Percentiles rank a stretch among this genome's conserved stretches.
Evolutionary conservation across 768 basidiomycete species (phyloP).

Genomic region (Pleurotus salmoneostramineus): DNA sequence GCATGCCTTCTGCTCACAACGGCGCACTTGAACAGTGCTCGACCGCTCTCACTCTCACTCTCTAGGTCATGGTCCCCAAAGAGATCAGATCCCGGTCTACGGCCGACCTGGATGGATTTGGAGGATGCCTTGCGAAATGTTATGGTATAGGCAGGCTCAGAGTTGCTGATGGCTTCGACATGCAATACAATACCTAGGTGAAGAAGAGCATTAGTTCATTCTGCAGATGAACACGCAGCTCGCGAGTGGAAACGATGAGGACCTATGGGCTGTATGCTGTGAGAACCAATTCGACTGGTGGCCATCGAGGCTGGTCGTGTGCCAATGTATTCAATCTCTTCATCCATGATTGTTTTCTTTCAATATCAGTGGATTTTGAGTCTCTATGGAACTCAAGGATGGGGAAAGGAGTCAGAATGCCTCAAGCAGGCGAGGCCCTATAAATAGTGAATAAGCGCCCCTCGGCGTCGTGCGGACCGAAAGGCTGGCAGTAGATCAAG

Average conservation of each 20-base stretch:
- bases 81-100: constrained; percentile 51
- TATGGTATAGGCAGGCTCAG: constrained; percentile 40
- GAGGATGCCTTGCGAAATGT: constrained; percentile 49
- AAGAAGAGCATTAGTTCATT: constrained; percentile 14
- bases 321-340: constrained; percentile 61
- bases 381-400: neutral
- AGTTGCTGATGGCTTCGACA: constrained; percentile 44
- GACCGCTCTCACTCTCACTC: constrained; percentile 34
- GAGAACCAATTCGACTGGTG: constrained; percentile 20
- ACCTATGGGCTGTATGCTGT: constrained; percentile 41
- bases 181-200: constrained; percentile 53
- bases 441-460: neutral
- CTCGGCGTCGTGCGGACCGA: neutral
- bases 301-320: constrained; percentile 21
- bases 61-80: constrained; percentile 25
- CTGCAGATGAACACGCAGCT: constrained; percentile 14
- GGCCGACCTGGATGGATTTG: constrained; percentile 59
- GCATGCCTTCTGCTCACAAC: constrained; percentile 80
- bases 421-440: neutral
- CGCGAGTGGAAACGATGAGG: neutral
- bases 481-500: neutral
- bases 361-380: neutral
- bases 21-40: constrained; percentile 68
- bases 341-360: constrained; percentile 32
- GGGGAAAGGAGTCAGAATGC: constrained; percentile 2